phyloP scores from a whole-genome alignment of 2,329 filamentous ascomycete genomes.

The Sporothrix protearum region DNA sequence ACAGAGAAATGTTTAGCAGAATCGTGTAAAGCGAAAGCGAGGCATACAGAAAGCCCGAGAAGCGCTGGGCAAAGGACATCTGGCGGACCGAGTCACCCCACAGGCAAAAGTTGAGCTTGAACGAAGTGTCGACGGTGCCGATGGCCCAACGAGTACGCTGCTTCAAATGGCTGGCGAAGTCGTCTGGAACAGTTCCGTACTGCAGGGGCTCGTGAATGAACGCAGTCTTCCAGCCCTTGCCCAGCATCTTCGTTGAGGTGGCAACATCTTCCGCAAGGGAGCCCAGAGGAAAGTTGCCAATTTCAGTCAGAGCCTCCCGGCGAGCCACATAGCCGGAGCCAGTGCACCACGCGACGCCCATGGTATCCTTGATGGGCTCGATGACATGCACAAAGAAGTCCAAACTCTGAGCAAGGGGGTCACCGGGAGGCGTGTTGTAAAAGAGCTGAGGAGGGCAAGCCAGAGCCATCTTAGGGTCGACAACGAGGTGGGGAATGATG shows the following conservation, averaged over 20 bases:
- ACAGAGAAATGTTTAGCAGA: conserved; percentile 51
- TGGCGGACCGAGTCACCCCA: conserved; percentile 50
- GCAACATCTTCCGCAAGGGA: conserved; percentile 60
- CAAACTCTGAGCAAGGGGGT: conserved; percentile 56
- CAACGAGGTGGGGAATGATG: conserved; percentile 56
- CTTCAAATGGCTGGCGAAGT: conserved; percentile 53
- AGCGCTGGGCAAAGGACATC: conserved; percentile 56
- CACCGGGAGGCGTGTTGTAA: conserved; percentile 58
- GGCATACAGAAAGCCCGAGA: conserved; percentile 57
- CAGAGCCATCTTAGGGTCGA: conserved; percentile 54
- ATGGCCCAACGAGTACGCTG: conserved; percentile 56
- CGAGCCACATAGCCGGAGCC: conserved; percentile 60
- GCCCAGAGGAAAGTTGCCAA: conserved; percentile 59
- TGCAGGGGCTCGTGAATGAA: conserved; percentile 59
- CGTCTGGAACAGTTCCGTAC: conserved; percentile 57
- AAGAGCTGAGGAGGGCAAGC: conserved; percentile 61
- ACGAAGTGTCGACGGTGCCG: conserved; percentile 55
- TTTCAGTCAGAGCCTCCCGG: conserved; percentile 56
- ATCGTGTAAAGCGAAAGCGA: conserved; percentile 41
- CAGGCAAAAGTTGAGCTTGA: conserved; percentile 59
- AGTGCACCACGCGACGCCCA: conserved; percentile 60
- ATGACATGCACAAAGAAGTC: conserved; percentile 56
- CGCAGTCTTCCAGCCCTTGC: conserved; percentile 59
- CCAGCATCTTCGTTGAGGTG: conserved; percentile 57
- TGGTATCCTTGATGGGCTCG: conserved; percentile 49